Base-by-base conservation (phyloP, 371 early-diverging fungal species). In the Actinomortierella ambigua region DNA sequence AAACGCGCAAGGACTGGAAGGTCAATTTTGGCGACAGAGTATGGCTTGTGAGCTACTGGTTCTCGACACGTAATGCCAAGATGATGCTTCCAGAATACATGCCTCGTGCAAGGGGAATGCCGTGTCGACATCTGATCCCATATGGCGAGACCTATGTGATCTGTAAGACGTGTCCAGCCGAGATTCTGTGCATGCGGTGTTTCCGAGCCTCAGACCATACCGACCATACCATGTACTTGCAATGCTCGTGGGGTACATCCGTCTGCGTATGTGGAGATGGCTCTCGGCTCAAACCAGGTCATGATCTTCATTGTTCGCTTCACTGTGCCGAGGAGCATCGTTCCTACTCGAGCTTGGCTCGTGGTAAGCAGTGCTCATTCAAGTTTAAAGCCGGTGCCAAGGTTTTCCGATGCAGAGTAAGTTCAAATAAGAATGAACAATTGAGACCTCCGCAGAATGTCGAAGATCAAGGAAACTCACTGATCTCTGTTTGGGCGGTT, bases 111-210 rank as follows among this genome's bases (percentile, higher is more conserved):
- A 43, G 63, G 18, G 73, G 73, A 2, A 43, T 53, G 7, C 53
- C 73, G 7, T 71, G 73, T 50, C 60, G 67, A 14, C 73, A 71
- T 53, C 39, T 71, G 28, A 47, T 71, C 5, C 66, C 73, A 0
- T 71, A 71, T 66, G 73, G 73, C 3, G 73, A 71, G 43, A 59
- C 67, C 4, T 71, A 63, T 62, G 50, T 71, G 18, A 71, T 71
- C 6, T 71, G 73, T 47, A 62, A 66, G 51, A 71, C 73, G 1
- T 71, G 73, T 18, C 60, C 63, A 14, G 67, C 60, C 0, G 67
- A 71, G 15, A 53, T 66, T 18, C 50, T 71, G 1, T 71, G 73
- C 51, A 65, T 71, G 67, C 53, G 60, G 18, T 71, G 73, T 42
- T 71, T 71, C 54, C 66, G 67, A 59, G 73, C 73, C 2, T 66